Evolutionary conservation across 2,329 filamentous ascomycete species (phyloP).

Genomic region (Colletotrichum navitas): DNA sequence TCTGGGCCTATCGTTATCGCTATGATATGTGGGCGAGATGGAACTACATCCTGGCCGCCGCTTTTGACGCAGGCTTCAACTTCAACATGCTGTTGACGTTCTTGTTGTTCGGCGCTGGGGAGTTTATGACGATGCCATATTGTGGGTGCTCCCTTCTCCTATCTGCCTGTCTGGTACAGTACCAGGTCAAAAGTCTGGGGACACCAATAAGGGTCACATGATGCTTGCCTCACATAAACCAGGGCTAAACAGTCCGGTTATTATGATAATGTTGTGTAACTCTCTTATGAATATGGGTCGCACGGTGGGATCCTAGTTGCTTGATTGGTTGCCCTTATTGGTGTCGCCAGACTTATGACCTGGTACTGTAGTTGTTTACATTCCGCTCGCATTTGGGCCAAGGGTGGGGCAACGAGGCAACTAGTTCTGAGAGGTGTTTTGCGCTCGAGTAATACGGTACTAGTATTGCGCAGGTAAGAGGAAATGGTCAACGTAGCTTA

Average conservation of each 20-base stretch:
- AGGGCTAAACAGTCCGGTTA: no score
- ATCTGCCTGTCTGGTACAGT: no score
- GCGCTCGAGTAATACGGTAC: not conserved
- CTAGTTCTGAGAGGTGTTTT: constrained; percentile 11
- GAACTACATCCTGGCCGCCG: constrained; percentile 72
- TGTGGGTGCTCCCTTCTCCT: constrained; percentile 52
- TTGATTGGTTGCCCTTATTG: no score
- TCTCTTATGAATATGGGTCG: no score
- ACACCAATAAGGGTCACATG: no score
- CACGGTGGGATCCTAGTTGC: no score
- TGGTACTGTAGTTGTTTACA: not conserved
- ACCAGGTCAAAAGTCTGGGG: no score
- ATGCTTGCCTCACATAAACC: no score
- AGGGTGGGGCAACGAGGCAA: constrained; percentile 10
- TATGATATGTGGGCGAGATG: constrained; percentile 70
- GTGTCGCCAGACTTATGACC: no score
- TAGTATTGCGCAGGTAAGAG: not conserved
- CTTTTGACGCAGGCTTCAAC: constrained; percentile 73
- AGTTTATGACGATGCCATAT: constrained; percentile 69
- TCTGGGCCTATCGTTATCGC: constrained; percentile 66
- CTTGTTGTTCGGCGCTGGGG: constrained; percentile 66
- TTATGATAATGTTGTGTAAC: no score
- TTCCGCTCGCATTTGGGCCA: not conserved
- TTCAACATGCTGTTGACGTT: constrained; percentile 73
- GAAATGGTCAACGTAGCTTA: not conserved